Evolutionary conservation across 2,329 filamentous ascomycete species (phyloP).

Genomic region (Rhexocercosporidium sp.): DNA sequence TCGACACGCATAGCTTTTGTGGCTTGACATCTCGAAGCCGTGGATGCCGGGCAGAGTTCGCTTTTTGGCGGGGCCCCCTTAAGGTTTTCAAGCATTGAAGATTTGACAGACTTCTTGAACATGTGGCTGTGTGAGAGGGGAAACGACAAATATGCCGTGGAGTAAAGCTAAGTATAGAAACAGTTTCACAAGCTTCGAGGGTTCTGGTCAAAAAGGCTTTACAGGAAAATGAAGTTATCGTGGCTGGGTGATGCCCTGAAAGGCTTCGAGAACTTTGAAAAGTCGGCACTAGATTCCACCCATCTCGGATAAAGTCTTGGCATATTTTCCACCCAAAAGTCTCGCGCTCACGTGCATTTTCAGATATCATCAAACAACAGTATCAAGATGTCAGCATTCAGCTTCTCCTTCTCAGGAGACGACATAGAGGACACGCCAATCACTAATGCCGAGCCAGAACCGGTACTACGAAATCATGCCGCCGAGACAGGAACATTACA

Average conservation of each 20-base stretch:
- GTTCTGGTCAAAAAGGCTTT: no score
- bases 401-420: conserved; percentile 65
- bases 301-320: conserved; percentile 4
- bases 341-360: conserved; percentile 2
- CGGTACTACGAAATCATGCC: conserved; percentile 28
- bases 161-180: not conserved
- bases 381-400: conserved; percentile 41
- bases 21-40: not conserved
- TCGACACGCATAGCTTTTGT: conserved; percentile 10
- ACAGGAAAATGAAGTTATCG: no score
- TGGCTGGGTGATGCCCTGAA: not conserved
- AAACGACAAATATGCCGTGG: not conserved
- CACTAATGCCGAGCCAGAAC: conserved; percentile 12
- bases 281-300: no score
- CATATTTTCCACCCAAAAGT: not conserved
- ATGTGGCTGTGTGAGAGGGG: conserved; percentile 1
- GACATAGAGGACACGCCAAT: conserved; percentile 60
- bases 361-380: conserved; percentile 3
- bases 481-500: conserved; percentile 43
- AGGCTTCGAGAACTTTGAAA: not conserved
- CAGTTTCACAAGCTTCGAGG: not conserved
- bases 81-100: not conserved
- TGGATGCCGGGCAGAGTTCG: not conserved
- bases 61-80: not conserved
- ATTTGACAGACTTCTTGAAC: not conserved